Percentiles rank a stretch among this genome's conserved stretches.
Conservation (phyloP, 345 rosid species). For the Moringa oleifera region DNA sequence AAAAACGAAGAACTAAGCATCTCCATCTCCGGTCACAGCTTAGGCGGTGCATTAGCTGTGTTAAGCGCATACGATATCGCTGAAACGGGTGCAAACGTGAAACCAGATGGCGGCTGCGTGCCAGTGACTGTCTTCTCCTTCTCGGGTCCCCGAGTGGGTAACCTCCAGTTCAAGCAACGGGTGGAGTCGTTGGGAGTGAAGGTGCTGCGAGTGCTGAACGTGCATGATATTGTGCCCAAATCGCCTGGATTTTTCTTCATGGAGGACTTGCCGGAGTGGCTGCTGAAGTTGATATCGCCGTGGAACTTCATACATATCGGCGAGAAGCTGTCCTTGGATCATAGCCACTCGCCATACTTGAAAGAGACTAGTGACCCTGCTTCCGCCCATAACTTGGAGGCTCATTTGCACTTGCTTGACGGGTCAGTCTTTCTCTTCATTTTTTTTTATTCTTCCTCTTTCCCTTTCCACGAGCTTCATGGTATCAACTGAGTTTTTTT, state of each 20-base stretch:
- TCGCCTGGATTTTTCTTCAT: slow-evolving; percentile 72
- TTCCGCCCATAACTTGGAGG: slow-evolving; percentile 73
- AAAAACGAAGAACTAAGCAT: slow-evolving; percentile 54
- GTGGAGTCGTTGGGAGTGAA: slow-evolving; percentile 50
- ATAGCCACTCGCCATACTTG: slow-evolving; percentile 63
- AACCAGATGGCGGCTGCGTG: slow-evolving; percentile 25
- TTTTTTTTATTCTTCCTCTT: no score
- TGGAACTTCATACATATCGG: no score
- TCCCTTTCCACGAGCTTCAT: no score
- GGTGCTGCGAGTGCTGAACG: slow-evolving; percentile 74
- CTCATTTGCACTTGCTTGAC: slow-evolving; percentile 71
- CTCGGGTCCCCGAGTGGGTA: slow-evolving; percentile 82
- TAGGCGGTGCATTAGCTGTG: slow-evolving; percentile 74
- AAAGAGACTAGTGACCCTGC: slow-evolving; percentile 41
- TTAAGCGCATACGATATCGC: slow-evolving; percentile 71
- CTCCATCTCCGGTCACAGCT: slow-evolving; percentile 75
- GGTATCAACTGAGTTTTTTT: no score
- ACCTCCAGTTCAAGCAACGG: slow-evolving; percentile 57
- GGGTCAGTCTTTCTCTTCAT: no score
- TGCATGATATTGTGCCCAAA: slow-evolving; percentile 61
- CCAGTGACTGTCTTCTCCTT: slow-evolving; percentile 55
- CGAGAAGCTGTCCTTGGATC: no score
- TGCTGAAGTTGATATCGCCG: slow-evolving; percentile 71
- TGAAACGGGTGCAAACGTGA: slow-evolving; percentile 51
- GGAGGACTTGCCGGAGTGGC: slow-evolving; percentile 43